Base-by-base conservation (phyloP, 2,329 filamentous ascomycete species). In the Myriosclerotinia curreyana region DNA sequence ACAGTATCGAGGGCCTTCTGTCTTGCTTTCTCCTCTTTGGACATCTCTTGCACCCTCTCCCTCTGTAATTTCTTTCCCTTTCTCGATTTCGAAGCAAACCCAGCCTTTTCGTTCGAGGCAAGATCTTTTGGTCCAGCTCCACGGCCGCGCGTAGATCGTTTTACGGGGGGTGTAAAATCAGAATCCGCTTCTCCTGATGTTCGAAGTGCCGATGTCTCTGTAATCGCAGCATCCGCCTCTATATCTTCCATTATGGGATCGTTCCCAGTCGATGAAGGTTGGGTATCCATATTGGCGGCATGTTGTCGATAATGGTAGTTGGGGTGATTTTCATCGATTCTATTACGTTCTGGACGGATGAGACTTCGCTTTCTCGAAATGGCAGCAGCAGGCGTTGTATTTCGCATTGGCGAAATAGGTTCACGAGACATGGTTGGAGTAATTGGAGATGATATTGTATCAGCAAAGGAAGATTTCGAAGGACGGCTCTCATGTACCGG, bases 241-340 rank as follows among this genome's bases (percentile, higher is more conserved):
- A 90, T 77, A 65, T 92, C 89, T 76, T 97, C 94, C 62, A 90
- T 77, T 60, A 96, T 86, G 3, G 93, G 92, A 71, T 98, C 93
- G 71, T 96, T 90, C 66, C 95, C 95, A 0, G 95, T 98, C 8
- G 91, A 90, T 0, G 95, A 98, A 0, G 96, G 95, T 69, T 92
- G 82, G 6, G 92, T 89, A 63, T 88, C 83, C 92, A 99, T 97
- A 69, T 94, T 90, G 72, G 92, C 90, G 12, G 96, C 92, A 84
- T 96, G 93, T 75, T 96, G 90, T 70, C 92, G 87, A 77, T 99
- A 99, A 78, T 97, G 85, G 74, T 97, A 99, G 76, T 98, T 96
- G 17, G 93, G 92, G 75, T 98, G 92, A 71, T 93, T 90, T 68
- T 83, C 87, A 71, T 93, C 90, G 70, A 96, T 91, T 70, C 90